Base-by-base conservation (phyloP, 345 rosid genomes). In the Eucalyptus rudis region DNA sequence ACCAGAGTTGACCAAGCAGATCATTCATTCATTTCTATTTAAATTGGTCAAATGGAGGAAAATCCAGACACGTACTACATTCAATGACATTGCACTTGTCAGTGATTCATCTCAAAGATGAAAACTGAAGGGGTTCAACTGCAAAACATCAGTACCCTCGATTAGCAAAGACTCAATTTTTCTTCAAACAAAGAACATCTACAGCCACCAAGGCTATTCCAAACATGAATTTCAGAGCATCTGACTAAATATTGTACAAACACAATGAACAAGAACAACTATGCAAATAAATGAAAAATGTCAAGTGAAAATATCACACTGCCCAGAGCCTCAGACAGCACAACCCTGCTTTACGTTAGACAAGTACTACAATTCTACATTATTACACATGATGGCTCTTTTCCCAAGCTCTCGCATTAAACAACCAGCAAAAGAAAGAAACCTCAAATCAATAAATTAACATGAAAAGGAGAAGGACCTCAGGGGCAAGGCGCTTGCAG, bases 401-500 rank as follows among this genome's bases (percentile, higher is more conserved):
- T 81, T 27, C 51, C 87, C 49, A 56, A 36, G 68, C 24, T 24
- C n/a, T 19, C 43, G 40, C 84, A 88, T 25, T 33, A 19, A 33
- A 33, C 44, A 71, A 9, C 25, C 13, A 40, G 47, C 29, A 76
- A 76, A 76, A 20, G 15, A 88, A 54, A 22, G 17, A 54, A 80
- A 36, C n/a, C 43, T 44, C 81, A 33, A 45, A 86, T 27, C 33
- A 86, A 87, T 13, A n/a, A 86, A 31, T 13, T 71, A 25, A 52
- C 20, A 22, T 51, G 31, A 87, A 22, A 47, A 27, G 19, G n/a
- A 64, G 87, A 33, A 86, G 22, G 87, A 96, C 99, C 99, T 97
- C 95, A 49, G 98, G 99, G 50, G 95, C 91, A 56, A 97, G 99
- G 43, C 95, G 98, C 92, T 97, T 94, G 97, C 99, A 96, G 95